Percentiles rank a stretch among this genome's conserved stretches.
These are phyloP conservation scores for Clarireedia homoeocarpa DNA, from an alignment of 2,329 filamentous ascomycete genomes.

Conservation along the genomic window DNA sequence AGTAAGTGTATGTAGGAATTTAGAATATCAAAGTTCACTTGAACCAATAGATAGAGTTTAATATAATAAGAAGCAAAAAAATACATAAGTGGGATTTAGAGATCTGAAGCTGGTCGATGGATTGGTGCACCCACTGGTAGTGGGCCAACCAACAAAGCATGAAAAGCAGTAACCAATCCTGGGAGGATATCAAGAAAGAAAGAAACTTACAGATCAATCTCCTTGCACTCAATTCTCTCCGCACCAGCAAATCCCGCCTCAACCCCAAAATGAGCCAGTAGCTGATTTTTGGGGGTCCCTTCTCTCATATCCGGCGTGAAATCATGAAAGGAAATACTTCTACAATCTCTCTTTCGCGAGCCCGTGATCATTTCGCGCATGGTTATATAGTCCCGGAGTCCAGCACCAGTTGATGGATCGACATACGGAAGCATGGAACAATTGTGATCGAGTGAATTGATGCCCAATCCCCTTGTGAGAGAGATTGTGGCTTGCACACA, in stretches of 20 bases:
- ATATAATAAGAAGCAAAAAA: too few relatives aligned
- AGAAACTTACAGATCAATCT: constrained; percentile 25
- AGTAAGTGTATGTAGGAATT: too few relatives aligned
- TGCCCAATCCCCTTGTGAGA: neutral
- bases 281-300: constrained; percentile 10
- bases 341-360: constrained; percentile 15
- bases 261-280: constrained; percentile 18
- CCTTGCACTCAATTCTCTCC: constrained; percentile 18
- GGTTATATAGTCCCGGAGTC: constrained; percentile 23
- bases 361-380: constrained; percentile 12
- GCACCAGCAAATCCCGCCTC: neutral
- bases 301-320: constrained; percentile 20
- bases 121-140: neutral
- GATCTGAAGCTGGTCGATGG: neutral
- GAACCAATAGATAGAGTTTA: neutral
- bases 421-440: neutral
- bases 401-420: constrained; percentile 16
- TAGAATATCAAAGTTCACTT: neutral
- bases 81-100: too few relatives aligned
- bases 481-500: too few relatives aligned
- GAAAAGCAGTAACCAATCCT: neutral
- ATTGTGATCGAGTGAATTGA: neutral
- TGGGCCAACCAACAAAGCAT: neutral
- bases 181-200: neutral
- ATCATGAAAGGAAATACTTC: constrained; percentile 24